Conservation (phyloP, 352 stramenopile genomes). For the Phytophthora gonapodyides region DNA sequence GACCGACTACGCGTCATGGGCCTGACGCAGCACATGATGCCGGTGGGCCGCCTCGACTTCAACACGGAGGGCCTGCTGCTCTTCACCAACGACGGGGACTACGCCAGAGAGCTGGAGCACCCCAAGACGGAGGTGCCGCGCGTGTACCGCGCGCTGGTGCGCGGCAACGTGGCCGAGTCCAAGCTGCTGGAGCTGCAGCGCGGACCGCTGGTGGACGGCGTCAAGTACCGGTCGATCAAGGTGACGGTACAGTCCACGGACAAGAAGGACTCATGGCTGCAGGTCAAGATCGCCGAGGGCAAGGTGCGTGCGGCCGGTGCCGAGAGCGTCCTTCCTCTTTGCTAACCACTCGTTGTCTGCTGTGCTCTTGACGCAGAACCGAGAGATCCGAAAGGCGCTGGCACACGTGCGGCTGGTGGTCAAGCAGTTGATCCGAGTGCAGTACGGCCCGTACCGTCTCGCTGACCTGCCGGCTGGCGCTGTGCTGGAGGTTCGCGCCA, state of each 20-base stretch:
- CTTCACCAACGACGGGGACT: conserved; percentile 93
- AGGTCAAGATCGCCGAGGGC: conserved; percentile 85
- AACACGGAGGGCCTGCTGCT: conserved; percentile 93
- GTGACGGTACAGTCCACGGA: conserved; percentile 77
- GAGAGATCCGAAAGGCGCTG: conserved; percentile 89
- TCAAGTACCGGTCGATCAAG: conserved; percentile 81
- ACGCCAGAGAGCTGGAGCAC: conserved; percentile 88
- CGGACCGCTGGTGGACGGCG: conserved; percentile 79
- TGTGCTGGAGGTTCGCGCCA: conserved; percentile 77
- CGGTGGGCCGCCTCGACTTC: conserved; percentile 92
- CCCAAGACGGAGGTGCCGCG: conserved; percentile 75
- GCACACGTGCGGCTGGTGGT: conserved; percentile 87
- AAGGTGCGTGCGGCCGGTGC: conserved; percentile 52
- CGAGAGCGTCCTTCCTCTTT: background rate
- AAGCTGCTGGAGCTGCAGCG: conserved; percentile 81
- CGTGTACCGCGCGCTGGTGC: conserved; percentile 87
- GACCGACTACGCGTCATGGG: conserved; percentile 84
- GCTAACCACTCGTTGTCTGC: background rate
- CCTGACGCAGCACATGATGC: conserved; percentile 85
- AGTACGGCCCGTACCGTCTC: conserved; percentile 90
- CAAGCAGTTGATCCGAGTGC: conserved; percentile 87
- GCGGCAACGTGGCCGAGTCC: conserved; percentile 75
- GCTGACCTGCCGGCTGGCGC: conserved; percentile 74
- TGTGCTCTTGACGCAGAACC: conserved; percentile 63
- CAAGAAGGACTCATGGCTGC: conserved; percentile 91